Evolutionary conservation across 176 grass and related monocot genomes (phyloP).

Genomic region (Avena sativa): DNA sequence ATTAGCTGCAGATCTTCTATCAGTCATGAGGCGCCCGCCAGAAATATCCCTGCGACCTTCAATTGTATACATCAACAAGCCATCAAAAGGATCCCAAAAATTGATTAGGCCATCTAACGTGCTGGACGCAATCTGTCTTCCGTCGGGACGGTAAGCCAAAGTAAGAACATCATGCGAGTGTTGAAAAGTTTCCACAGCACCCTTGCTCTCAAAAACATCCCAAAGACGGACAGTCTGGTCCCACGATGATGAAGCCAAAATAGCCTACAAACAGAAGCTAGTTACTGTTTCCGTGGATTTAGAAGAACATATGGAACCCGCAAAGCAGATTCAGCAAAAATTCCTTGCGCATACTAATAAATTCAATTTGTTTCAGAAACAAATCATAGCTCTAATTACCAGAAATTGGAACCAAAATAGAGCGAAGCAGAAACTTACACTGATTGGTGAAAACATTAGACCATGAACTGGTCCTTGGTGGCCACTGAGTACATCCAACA

Average conservation of each 20-base stretch:
- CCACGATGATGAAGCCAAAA: constrained; percentile 96
- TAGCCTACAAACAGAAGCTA: constrained; percentile 52
- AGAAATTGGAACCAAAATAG: neutral
- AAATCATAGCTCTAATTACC: neutral
- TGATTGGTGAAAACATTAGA: constrained; percentile 94
- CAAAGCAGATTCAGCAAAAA: constrained; percentile 18
- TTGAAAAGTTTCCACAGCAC: constrained; percentile 87
- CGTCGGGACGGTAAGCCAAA: constrained; percentile 88
- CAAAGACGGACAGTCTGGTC: constrained; percentile 94
- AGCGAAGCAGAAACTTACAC: constrained; percentile 60
- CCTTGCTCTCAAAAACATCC: constrained; percentile 97
- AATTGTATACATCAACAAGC: constrained; percentile 90
- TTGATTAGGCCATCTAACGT: constrained; percentile 93
- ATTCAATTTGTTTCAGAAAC: neutral
- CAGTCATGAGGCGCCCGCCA: constrained; percentile 90
- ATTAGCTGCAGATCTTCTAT: constrained; percentile 87
- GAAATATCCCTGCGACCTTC: constrained; percentile 91
- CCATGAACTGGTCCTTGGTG: constrained; percentile 94
- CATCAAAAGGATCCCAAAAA: constrained; percentile 93
- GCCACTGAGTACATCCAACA: constrained; percentile 92
- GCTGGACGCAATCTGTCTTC: constrained; percentile 90
- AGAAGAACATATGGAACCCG: constrained; percentile 32
- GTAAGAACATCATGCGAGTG: constrained; percentile 97
- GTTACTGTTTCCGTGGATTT: constrained; percentile 23
- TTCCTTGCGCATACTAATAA: neutral